Conservation (phyloP, 179 eudicot genomes). For the Carnegiea gigantea region DNA sequence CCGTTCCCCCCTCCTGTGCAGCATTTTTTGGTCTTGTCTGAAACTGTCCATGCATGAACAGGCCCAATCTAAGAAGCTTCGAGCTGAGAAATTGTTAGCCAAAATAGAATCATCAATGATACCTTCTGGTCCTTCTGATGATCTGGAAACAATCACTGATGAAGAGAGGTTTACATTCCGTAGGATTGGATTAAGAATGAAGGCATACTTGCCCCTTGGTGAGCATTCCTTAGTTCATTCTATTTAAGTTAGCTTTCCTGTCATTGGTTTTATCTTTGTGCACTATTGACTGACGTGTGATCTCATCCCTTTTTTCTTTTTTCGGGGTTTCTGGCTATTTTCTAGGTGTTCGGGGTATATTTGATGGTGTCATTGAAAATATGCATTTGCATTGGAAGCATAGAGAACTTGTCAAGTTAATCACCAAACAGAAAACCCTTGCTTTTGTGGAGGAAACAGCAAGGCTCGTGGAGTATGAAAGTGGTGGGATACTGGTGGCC, state of each 20-base stretch:
- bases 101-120: conserved; percentile 86
- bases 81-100: conserved; percentile 76
- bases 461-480: conserved; percentile 84
- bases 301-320: neutral
- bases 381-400: conserved; percentile 99
- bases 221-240: conserved; percentile 29
- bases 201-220: conserved; percentile 97
- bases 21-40: conserved; percentile 10
- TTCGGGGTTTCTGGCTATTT: conserved; percentile 12
- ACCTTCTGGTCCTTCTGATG: conserved; percentile 85
- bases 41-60: conserved; percentile 40
- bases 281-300: neutral
- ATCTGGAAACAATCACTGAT: conserved; percentile 93
- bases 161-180: conserved; percentile 90
- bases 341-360: conserved; percentile 93
- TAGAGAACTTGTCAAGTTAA: conserved; percentile 94
- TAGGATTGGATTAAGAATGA: conserved; percentile 86
- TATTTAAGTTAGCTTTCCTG: neutral
- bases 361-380: conserved; percentile 98
- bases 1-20: neutral
- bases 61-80: conserved; percentile 79
- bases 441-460: conserved; percentile 92
- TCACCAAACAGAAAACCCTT: conserved; percentile 82
- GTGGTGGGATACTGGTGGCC: conserved; percentile 90
- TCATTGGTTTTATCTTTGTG: neutral